These are phyloP conservation scores for Bathelium albidoporum DNA, from an alignment of 495 filamentous ascomycete species.

Conservation along the genomic window DNA sequence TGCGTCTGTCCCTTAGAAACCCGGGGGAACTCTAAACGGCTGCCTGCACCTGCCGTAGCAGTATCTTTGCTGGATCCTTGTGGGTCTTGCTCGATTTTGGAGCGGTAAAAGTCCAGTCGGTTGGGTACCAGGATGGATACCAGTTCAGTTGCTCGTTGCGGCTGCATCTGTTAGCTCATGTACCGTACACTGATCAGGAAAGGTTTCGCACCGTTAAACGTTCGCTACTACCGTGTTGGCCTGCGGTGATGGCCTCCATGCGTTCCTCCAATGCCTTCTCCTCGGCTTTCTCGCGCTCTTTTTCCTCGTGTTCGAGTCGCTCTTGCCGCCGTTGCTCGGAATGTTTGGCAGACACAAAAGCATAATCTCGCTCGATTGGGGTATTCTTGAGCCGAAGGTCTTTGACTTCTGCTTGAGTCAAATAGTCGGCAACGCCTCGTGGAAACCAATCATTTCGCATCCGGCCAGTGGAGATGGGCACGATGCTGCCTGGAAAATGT, in stretches of 20 bases:
- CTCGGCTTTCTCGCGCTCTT: not conserved
- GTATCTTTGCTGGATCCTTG: slow-evolving; percentile 7
- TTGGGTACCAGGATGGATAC: slow-evolving; percentile 39
- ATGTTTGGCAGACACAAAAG: slow-evolving; percentile 11
- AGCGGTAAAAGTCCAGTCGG: slow-evolving; percentile 43
- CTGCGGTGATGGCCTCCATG: not conserved
- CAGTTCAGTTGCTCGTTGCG: slow-evolving; percentile 38
- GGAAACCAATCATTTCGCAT: slow-evolving; percentile 52
- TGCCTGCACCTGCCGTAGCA: slow-evolving; percentile 13
- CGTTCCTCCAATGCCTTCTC: not conserved
- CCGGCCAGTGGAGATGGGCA: slow-evolving; percentile 41
- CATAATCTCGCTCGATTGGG: slow-evolving; percentile 39
- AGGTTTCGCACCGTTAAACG: not conserved
- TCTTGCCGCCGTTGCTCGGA: not conserved
- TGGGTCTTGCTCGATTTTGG: slow-evolving; percentile 31
- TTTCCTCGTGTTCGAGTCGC: not conserved
- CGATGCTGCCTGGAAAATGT: slow-evolving; percentile 37
- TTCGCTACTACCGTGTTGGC: slow-evolving; percentile 16
- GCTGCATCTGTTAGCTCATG: slow-evolving; percentile 26
- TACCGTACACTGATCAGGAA: slow-evolving; percentile 5
- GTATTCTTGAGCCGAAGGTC: slow-evolving; percentile 34
- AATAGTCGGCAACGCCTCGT: slow-evolving; percentile 43
- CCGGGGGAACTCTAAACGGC: slow-evolving; percentile 8
- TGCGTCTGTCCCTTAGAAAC: not conserved
- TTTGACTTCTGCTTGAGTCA: slow-evolving; percentile 35